Base-by-base conservation (phyloP, 306 rosid species). In the Dryas octopetala region DNA sequence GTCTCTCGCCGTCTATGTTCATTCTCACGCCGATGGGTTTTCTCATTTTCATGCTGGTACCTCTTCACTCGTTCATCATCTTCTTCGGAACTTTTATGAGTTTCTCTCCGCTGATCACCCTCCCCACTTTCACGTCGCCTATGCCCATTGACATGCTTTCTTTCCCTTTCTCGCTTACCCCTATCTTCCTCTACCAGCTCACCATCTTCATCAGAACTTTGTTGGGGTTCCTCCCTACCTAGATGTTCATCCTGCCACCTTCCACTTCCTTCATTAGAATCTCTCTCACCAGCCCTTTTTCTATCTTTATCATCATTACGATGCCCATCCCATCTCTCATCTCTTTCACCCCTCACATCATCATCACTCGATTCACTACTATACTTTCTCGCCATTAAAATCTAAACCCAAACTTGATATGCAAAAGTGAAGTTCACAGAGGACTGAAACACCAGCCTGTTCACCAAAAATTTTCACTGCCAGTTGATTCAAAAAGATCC, bases 341-440 rank as follows among this genome's bases (percentile, higher is more conserved):
- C 89, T 54, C 73, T 80, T 43, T 54, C 71, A 19, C 47, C 74
- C 70, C 74, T 80, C 57, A 54, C 40, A 28, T 74, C 76, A 52
- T 82, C 87, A 26, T 86, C 90, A 49, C 86, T 79, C 0, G 90
- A 87, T 43, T 86, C 88, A 10, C 88, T 73, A 41, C 76, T 66
- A 62, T 81, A 50, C 41, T 69, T 70, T 70, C 85, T 85, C 54
- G 88, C 96, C 96, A 88, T 90, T 59, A 19, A 32, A 32, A 32
- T 32, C 38, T 32, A 32, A 32, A 32, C 38, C 2, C 38, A 32
- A 32, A 32, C 38, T 32, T 32, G 38, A 32, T 32, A 32, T 2
- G 38, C 1, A 32, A 32, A 32, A 32, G 38, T 32, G 38, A 32
- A 32, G 38, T 32, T 32, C 38, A 32, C 38, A 32, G 3, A 32